phyloP scores from a whole-genome alignment of 352 stramenopile genomes.

The Phytophthora fragariae region DNA sequence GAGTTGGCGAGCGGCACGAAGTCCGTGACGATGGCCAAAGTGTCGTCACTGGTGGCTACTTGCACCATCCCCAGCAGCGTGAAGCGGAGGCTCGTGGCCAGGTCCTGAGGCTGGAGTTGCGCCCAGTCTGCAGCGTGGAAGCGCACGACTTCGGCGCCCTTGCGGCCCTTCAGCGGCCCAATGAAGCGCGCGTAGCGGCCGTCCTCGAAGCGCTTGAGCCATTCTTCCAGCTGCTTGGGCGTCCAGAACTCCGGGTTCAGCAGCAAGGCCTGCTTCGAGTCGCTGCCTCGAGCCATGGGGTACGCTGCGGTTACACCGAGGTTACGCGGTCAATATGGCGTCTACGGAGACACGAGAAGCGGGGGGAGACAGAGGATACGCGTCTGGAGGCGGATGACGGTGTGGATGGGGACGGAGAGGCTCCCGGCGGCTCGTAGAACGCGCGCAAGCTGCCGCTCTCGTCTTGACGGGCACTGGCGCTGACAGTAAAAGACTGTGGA shows the following conservation, averaged over 20 bases:
- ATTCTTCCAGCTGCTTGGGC: conserved; percentile 79
- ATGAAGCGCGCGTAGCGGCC: conserved; percentile 72
- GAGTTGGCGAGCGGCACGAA: conserved; percentile 60
- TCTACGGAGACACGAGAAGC: conserved; percentile 1
- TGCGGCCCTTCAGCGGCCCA: conserved; percentile 61
- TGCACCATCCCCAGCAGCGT: conserved; percentile 89
- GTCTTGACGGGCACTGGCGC: conserved; percentile 1
- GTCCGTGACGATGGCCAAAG: conserved; percentile 80
- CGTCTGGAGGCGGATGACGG: conserved; percentile 3
- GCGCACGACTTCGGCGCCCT: conserved; percentile 73
- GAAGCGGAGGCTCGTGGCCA: conserved; percentile 85
- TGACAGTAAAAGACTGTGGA: conserved; percentile 32
- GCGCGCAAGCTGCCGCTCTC: conserved; percentile 5
- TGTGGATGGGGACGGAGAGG: neutral
- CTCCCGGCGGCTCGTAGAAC: neutral
- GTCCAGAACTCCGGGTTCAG: conserved; percentile 86
- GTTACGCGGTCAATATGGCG: conserved; percentile 1
- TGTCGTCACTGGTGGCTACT: conserved; percentile 68
- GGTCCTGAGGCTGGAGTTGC: conserved; percentile 58
- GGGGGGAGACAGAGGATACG: conserved; percentile 6
- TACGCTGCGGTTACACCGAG: neutral
- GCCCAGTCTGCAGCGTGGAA: conserved; percentile 71
- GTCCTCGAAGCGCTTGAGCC: conserved; percentile 78
- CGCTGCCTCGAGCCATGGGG: conserved; percentile 72
- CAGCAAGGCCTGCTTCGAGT: conserved; percentile 79